phyloP scores from a whole-genome alignment of 108 stramenopile genomes.

The Skeletonema potamos region DNA sequence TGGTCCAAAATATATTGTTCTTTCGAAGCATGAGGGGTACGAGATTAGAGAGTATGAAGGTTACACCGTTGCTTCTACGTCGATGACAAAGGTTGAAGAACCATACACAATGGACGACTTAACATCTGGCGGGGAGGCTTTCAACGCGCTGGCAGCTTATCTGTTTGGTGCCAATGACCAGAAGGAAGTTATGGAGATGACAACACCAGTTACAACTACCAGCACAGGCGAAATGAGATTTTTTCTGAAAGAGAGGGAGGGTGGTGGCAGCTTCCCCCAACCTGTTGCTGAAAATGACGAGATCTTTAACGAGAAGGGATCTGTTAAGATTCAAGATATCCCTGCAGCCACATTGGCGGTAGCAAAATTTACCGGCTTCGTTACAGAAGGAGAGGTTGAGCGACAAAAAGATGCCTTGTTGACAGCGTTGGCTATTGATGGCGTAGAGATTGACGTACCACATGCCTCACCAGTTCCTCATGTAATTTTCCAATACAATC shows the following conservation, averaged over 20 bases:
- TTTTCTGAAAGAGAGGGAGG: slow-evolving; percentile 52
- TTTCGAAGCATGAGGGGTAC: slow-evolving; percentile 58
- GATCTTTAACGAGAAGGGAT: slow-evolving; percentile 49
- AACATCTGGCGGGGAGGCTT: slow-evolving; percentile 66
- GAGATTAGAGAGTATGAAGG: slow-evolving; percentile 87
- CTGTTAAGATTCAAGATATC: slow-evolving; percentile 66
- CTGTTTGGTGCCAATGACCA: slow-evolving; percentile 90
- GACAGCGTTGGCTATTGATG: slow-evolving; percentile 69
- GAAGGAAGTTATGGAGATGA: slow-evolving; percentile 87
- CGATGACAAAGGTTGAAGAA: slow-evolving; percentile 54
- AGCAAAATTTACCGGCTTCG: slow-evolving; percentile 85
- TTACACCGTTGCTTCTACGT: slow-evolving; percentile 74
- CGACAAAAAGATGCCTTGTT: slow-evolving; percentile 88
- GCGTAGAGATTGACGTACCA: slow-evolving; percentile 78
- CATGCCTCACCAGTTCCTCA: slow-evolving; percentile 77
- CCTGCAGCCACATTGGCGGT: slow-evolving; percentile 76
- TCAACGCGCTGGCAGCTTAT: slow-evolving; percentile 91
- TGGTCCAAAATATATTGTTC: slow-evolving; percentile 71
- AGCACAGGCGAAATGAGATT: slow-evolving; percentile 86
- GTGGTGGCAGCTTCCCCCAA: slow-evolving; percentile 33
- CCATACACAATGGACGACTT: slow-evolving; percentile 54
- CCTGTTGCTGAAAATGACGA: slow-evolving; percentile 53
- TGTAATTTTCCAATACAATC: slow-evolving; percentile 92
- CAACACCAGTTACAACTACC: slow-evolving; percentile 90
- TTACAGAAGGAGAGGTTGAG: slow-evolving; percentile 86